Base-by-base conservation (phyloP, 176 grass and related monocot species). In the Carex cristatella region DNA sequence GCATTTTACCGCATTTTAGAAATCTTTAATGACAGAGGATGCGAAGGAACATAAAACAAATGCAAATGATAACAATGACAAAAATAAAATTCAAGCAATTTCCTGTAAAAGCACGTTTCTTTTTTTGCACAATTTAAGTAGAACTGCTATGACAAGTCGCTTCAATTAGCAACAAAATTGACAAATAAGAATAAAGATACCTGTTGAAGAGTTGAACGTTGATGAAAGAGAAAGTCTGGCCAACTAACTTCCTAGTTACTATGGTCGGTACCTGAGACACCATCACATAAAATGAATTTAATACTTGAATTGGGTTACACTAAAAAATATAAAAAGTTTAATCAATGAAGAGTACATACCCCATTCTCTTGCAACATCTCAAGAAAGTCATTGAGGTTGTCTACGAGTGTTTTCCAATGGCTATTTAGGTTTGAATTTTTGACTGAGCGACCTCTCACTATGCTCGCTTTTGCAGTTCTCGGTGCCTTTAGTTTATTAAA, bases 181-280 rank as follows among this genome's bases (percentile, higher is more conserved):
- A 79, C 5, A 79, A 57, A 19, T 54, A 79, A 10, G 53, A 57
- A 58, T 35, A 79, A 57, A 79, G 53, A 55, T 85, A 98, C 96
- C 93, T 98, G 85, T 98, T 98, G 64, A 98, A 94, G 48, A 98
- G 91, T 82, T 94, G 95, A 90, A 91, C 86, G 35, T 98, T 95
- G 67, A 98, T 92, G 84, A 89, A 98, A 70, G 91, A 90, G 87
- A 94, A 95, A 60, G 91, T 86, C 68, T 94, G 93, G 63, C 65
- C 89, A 88, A 95, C 83, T 49, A 98, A 87, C 81, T 95, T 95
- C 78, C 87, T 85, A 84, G 85, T 51, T 81, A 98, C 75, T 83
- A 95, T 83, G 61, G 74, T 82, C 11, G 93, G 93, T 28, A 98
- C 93, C 95, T 98, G 82, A 79, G 84, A 90, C 40, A 67, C 11